Percentiles rank a stretch among this genome's conserved stretches.
These are phyloP conservation scores for Pseudocercospora pini-densiflorae DNA, from an alignment of 2,329 filamentous ascomycete genomes.

Conservation along the genomic window DNA sequence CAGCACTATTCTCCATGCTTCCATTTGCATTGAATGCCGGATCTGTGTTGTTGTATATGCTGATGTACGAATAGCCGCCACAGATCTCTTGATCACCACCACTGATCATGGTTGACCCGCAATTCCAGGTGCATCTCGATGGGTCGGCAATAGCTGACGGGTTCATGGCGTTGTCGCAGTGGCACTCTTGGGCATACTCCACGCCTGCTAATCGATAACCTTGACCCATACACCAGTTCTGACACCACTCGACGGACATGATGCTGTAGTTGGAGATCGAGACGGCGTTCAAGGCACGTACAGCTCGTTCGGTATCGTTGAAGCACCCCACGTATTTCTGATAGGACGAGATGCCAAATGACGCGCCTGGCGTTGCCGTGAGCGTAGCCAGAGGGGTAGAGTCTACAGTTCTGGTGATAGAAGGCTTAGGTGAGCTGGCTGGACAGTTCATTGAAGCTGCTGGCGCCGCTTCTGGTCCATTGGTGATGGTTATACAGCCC, in stretches of 20 bases:
- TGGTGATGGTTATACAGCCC: slow-evolving; percentile 41
- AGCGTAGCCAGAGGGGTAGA: slow-evolving; percentile 36
- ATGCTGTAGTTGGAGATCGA: slow-evolving; percentile 30
- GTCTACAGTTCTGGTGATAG: slow-evolving; percentile 36
- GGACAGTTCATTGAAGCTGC: slow-evolving; percentile 38
- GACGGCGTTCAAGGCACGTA: slow-evolving; percentile 34
- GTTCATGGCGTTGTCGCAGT: slow-evolving; percentile 41
- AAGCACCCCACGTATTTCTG: slow-evolving; percentile 43
- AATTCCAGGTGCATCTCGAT: slow-evolving; percentile 32
- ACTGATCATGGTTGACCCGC: slow-evolving; percentile 35
- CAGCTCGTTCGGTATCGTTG: slow-evolving; percentile 37
- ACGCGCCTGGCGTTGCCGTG: slow-evolving; percentile 32
- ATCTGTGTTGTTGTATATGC: slow-evolving; percentile 41
- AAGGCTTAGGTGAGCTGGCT: slow-evolving; percentile 27
- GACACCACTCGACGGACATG: slow-evolving; percentile 43
- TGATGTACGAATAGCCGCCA: slow-evolving; percentile 38
- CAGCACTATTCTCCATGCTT: slow-evolving; percentile 27
- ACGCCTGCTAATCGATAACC: slow-evolving; percentile 40
- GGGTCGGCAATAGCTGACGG: slow-evolving; percentile 30
- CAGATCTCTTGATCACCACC: slow-evolving; percentile 36
- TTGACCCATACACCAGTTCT: slow-evolving; percentile 35
- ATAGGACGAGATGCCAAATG: slow-evolving; percentile 30
- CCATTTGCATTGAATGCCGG: slow-evolving; percentile 31
- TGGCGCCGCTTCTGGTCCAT: slow-evolving; percentile 37
- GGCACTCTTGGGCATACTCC: slow-evolving; percentile 41